Conservation (phyloP, 164 flowering plant genomes). For the Sedum album region DNA sequence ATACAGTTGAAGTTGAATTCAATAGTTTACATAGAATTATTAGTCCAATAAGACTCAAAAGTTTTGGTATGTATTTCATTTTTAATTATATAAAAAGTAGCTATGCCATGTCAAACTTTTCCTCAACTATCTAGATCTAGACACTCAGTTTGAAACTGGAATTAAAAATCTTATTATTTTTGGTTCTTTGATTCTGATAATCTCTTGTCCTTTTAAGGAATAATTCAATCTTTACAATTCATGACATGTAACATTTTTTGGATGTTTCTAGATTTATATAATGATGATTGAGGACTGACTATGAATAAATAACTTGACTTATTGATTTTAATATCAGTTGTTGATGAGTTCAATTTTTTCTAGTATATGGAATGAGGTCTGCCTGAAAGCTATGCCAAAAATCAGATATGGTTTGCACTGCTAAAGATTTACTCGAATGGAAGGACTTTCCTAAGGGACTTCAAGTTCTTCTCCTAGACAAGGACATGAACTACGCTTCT, state of each 20-base stretch:
- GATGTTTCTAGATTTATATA: not conserved
- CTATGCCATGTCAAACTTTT: no score
- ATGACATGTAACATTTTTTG: not conserved
- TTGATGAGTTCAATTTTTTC: not conserved
- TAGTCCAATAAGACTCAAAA: no score
- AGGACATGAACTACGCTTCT: constrained; percentile 42
- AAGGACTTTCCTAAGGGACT: constrained; percentile 90
- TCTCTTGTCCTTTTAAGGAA: not conserved
- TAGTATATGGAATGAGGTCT: constrained; percentile 14
- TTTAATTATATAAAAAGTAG: no score
- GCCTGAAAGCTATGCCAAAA: constrained; percentile 49
- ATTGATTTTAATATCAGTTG: not conserved
- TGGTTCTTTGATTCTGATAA: not conserved
- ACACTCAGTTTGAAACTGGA: no score
- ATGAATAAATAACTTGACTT: not conserved
- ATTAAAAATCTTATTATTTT: not conserved
- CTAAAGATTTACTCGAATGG: constrained; percentile 63
- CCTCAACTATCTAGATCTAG: no score
- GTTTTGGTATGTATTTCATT: no score
- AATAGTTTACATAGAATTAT: no score
- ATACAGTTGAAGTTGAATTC: no score
- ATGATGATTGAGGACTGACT: not conserved
- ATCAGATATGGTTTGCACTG: constrained; percentile 81
- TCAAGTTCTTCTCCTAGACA: constrained; percentile 63
- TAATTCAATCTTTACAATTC: not conserved